These are phyloP conservation scores for Thozetella sp. DNA, from an alignment of 495 filamentous ascomycete species.

Conservation along the genomic window DNA sequence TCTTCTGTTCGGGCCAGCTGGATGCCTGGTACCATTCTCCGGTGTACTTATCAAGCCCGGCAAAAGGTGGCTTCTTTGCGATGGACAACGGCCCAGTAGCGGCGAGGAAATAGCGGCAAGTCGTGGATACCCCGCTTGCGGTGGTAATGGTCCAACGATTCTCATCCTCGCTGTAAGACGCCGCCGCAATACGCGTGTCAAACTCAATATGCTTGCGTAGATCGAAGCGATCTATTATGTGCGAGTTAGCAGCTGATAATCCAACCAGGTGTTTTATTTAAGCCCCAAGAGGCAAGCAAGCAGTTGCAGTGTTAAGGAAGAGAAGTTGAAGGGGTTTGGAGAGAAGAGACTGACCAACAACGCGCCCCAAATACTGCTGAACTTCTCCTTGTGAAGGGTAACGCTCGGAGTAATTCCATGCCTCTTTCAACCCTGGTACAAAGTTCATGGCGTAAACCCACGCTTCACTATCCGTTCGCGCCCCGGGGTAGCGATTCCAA, in stretches of 20 bases:
- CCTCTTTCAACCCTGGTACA: too few relatives aligned
- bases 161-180: neutral
- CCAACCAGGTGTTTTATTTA: too few relatives aligned
- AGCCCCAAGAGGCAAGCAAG: too few relatives aligned
- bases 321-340: too few relatives aligned
- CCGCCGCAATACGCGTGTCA: constrained; percentile 17
- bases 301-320: too few relatives aligned
- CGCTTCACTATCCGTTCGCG: constrained; percentile 35
- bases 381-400: too few relatives aligned
- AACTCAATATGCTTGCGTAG: constrained; percentile 39
- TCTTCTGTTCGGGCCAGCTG: constrained; percentile 56
- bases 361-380: too few relatives aligned
- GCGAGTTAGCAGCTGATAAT: constrained; percentile 13
- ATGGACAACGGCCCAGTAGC: too few relatives aligned
- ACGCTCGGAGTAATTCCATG: too few relatives aligned
- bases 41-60: constrained; percentile 54
- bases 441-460: constrained; percentile 41
- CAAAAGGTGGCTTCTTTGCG: constrained; percentile 54
- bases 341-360: too few relatives aligned
- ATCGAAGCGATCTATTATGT: constrained; percentile 42
- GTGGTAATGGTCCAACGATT: constrained; percentile 1
- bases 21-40: constrained; percentile 58
- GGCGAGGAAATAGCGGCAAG: constrained; percentile 16
- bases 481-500: constrained; percentile 41
- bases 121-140: constrained; percentile 1